Base-by-base conservation (phyloP, 1,284 basidiomycete species). In the Sporisorium exsertum region DNA sequence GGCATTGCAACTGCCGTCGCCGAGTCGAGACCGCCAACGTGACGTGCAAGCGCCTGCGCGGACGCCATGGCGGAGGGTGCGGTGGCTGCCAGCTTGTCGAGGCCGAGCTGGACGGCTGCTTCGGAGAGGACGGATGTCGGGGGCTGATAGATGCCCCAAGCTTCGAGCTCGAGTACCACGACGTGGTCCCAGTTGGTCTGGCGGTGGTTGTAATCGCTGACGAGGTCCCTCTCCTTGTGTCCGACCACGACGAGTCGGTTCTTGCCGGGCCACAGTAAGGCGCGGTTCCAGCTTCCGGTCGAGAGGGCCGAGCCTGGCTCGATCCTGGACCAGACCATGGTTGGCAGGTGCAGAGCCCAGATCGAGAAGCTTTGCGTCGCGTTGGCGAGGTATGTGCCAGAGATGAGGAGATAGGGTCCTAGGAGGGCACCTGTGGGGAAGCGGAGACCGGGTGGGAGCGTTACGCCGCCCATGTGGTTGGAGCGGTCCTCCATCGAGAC, bases 111-210 rank as follows among this genome's bases (percentile, higher is more conserved):
- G 5, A 76, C 68, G 22, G 74, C 79, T 16, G 69, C 55, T 32
- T 66, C 61, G n/a, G 67, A 77, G 15, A 76, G 62, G 40, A 50
- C 53, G 16, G 72, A 70, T 16, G 53, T 24, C 3, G 81, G 81
- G 18, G 81, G 80, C 60, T 81, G 77, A 37, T 78, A 77, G 65
- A 83, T 80, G 51, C 80, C 81, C 79, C 77, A 83, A 10, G 79
- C 72, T 56, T 83, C 81, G 42, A 83, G 73, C 52, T 83, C 80
- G 42, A 83, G 69, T 32, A 80, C 61, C 5, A 81, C 71, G 20
- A 83, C 72, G 54, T 83, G 80, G 35, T 82, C 79, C 69, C 76
- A 83, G 55, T 83, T 83, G 51, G 79, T 79, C 62, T 83, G 81
- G 42, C 81, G 78, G 58, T 82, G 81, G 50, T 83, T 83, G 77